phyloP scores from a whole-genome alignment of 2,329 filamentous ascomycete species.

The Microascus cirrosus region DNA sequence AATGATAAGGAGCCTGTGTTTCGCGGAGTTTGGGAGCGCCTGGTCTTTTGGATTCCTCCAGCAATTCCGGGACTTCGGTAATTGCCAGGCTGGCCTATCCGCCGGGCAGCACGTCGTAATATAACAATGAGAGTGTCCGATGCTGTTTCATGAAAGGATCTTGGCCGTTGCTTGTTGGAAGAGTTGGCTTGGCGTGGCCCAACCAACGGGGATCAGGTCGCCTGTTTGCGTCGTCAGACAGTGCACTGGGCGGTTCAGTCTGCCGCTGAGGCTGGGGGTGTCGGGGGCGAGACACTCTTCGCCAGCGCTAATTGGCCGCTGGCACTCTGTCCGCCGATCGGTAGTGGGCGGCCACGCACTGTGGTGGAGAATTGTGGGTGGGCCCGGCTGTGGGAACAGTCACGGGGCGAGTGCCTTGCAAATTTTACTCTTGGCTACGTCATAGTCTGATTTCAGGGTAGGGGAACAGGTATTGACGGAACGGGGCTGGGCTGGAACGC shows the following conservation, averaged over 20 bases:
- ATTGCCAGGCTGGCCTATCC: neutral
- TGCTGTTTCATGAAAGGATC: neutral
- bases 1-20: neutral
- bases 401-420: conserved; percentile 3
- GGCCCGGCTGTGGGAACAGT: neutral
- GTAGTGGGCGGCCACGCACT: neutral
- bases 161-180: neutral
- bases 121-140: neutral
- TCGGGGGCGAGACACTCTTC: neutral
- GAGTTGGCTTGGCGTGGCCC: neutral
- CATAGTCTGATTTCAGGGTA: conserved; percentile 6
- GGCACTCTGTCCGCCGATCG: neutral
- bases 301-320: neutral
- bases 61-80: too few relatives aligned
- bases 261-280: neutral
- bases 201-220: neutral
- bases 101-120: neutral
- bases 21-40: too few relatives aligned
- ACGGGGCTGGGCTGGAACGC: neutral
- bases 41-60: too few relatives aligned
- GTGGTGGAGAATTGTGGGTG: conserved; percentile 1
- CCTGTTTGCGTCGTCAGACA: neutral
- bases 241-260: neutral
- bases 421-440: conserved; percentile 6
- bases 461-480: conserved; percentile 4